Percentiles rank a stretch among this genome's conserved stretches.
phyloP scores from a whole-genome alignment of 371 early-diverging fungal species.

The Saksenaea vasiformis region DNA sequence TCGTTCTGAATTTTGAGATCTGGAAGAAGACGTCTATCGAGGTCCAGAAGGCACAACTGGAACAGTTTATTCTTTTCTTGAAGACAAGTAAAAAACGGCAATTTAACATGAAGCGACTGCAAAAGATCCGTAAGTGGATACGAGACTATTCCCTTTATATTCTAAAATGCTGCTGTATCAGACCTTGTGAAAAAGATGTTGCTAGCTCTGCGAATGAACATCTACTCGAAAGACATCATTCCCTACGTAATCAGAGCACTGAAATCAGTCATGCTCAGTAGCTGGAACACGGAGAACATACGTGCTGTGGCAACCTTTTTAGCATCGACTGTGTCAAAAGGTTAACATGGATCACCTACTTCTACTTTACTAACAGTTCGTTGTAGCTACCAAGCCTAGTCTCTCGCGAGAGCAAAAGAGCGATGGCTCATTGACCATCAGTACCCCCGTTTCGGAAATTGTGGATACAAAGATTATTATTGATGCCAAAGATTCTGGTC shows the following conservation, averaged over 20 bases:
- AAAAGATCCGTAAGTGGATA: slow-evolving; percentile 60
- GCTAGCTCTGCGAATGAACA: slow-evolving; percentile 61
- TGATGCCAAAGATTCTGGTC: slow-evolving; percentile 36
- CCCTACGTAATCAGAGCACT: slow-evolving; percentile 58
- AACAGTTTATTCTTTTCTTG: slow-evolving; percentile 66
- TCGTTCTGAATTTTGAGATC: slow-evolving; percentile 73
- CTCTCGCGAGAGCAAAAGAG: background rate
- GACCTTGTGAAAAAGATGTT: slow-evolving; percentile 67
- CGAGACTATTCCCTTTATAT: background rate
- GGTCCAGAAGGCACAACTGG: slow-evolving; percentile 65
- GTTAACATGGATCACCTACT: slow-evolving; percentile 22
- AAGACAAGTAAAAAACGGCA: slow-evolving; percentile 57
- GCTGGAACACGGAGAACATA: slow-evolving; percentile 68
- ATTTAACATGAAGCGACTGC: slow-evolving; percentile 62
- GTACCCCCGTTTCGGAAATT: background rate
- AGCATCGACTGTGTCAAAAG: slow-evolving; percentile 66
- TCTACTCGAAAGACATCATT: slow-evolving; percentile 58
- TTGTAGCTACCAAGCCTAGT: background rate
- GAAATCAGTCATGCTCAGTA: slow-evolving; percentile 57
- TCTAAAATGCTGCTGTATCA: slow-evolving; percentile 16
- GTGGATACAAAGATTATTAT: slow-evolving; percentile 24
- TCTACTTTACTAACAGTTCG: background rate
- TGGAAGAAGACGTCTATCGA: slow-evolving; percentile 64
- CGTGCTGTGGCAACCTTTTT: slow-evolving; percentile 68
- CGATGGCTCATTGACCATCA: slow-evolving; percentile 7